Base-by-base conservation (phyloP, 2,329 filamentous ascomycete species). In the Diaporthe sp. region DNA sequence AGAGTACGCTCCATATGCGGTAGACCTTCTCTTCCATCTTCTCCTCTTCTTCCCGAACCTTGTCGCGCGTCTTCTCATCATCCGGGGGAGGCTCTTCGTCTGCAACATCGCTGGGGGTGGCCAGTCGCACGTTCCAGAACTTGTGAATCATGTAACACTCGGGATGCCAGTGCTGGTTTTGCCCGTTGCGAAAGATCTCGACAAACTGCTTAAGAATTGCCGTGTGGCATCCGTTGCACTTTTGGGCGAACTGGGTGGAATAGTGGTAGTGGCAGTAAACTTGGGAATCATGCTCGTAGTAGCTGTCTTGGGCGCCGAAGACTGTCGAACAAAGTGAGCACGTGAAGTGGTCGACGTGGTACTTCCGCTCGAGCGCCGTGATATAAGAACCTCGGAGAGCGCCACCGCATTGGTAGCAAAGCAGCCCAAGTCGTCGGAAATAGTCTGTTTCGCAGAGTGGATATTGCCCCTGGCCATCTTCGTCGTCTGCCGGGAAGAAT, bases 91-190 rank as follows among this genome's bases (percentile, higher is more conserved):
- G 77, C 19, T 74, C 77, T 39, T 83, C 84, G 73, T 88, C 85
- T 47, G 86, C 81, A 15, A 84, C 81, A 73, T 92, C 88, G 53
- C 89, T 88, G 15, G 90, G 87, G 35, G 92, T 89, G 15, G 92
- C 91, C 50, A 99, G 87, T 69, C 97, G 92, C 75, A 99, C 97
- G 81, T 98, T 99, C 97, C 97, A 99, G 84, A 98, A 99, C 81
- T 99, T 99, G 86, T 99, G 97, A 76, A 99, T 99, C 97, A 99
- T 99, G 84, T 99, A 99, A 84, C 97, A 99, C 84, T 99, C 97
- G 2, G 97, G 97, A 82, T 99, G 97, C 97, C 97, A 99, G 82
- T 99, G 97, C 81, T 99, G 97, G 81, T 98, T 98, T 82, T 98
- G 94, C 2, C 96, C 96, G 83, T 98, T 98, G 79, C 97, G 93